Percentiles rank a stretch among this genome's conserved stretches.
These are phyloP conservation scores for Elsinoe batatas DNA, from an alignment of 2,329 filamentous ascomycete genomes.

Conservation along the genomic window DNA sequence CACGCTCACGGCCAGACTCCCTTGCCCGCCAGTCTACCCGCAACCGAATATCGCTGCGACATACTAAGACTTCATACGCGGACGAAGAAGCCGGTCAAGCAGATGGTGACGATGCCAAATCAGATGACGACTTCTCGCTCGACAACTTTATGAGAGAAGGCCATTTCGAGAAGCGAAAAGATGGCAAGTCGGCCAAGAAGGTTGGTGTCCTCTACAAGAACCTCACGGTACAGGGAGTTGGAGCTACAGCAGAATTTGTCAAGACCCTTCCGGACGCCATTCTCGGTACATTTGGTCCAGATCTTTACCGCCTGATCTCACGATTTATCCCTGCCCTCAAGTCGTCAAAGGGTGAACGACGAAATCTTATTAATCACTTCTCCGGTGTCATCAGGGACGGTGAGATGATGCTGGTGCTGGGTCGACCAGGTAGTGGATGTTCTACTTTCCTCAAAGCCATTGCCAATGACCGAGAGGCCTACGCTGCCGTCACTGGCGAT, in stretches of 20 bases:
- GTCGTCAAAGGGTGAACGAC: constrained; percentile 40
- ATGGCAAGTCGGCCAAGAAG: constrained; percentile 61
- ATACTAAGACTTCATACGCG: constrained; percentile 18
- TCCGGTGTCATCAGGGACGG: constrained; percentile 52
- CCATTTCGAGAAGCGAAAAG: constrained; percentile 62
- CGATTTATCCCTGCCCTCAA: constrained; percentile 44
- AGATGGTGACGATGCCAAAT: constrained; percentile 37
- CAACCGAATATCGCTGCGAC: constrained; percentile 18
- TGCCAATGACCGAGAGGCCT: constrained; percentile 58
- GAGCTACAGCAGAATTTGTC: constrained; percentile 57
- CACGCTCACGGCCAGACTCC: constrained; percentile 23
- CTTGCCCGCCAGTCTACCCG: constrained; percentile 12
- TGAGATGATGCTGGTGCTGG: constrained; percentile 65
- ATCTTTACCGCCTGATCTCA: constrained; percentile 57
- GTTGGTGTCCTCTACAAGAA: constrained; percentile 70
- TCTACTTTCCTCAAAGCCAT: constrained; percentile 69
- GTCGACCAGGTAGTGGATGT: constrained; percentile 64
- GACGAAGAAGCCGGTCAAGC: constrained; percentile 26
- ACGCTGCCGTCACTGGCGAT: constrained; percentile 57
- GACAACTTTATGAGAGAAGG: constrained; percentile 62
- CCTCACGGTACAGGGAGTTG: constrained; percentile 62
- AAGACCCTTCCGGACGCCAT: constrained; percentile 65
- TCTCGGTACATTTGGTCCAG: constrained; percentile 69
- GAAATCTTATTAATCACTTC: constrained; percentile 56
- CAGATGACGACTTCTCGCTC: constrained; percentile 55